Percentiles rank a stretch among this genome's conserved stretches.
These are phyloP conservation scores for Coelastrella sp. DNA, from an alignment of 139 green algal genomes.

Conservation along the genomic window DNA sequence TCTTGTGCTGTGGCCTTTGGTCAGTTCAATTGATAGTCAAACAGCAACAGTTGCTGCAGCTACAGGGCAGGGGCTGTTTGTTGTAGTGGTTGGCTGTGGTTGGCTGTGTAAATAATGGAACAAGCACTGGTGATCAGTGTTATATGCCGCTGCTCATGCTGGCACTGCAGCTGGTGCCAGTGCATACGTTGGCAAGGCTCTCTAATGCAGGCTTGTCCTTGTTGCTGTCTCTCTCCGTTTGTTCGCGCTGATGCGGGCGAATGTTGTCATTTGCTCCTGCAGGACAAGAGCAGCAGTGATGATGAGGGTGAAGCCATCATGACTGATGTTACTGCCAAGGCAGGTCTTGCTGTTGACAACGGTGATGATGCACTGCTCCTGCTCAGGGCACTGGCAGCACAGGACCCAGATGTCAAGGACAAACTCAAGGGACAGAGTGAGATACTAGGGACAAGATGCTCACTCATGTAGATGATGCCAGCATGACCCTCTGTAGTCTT, in stretches of 20 bases:
- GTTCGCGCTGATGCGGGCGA: too few relatives aligned
- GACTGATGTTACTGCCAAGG: background rate
- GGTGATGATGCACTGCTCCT: conserved; percentile 44
- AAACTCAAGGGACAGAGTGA: conserved; percentile 35
- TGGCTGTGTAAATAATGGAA: too few relatives aligned
- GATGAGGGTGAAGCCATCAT: background rate
- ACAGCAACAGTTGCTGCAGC: too few relatives aligned
- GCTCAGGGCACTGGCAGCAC: conserved; percentile 39
- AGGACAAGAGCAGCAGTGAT: background rate
- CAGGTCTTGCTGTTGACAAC: conserved; percentile 24
- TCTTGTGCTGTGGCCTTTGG: too few relatives aligned
- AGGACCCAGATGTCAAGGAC: conserved; percentile 35
- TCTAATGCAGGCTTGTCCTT: too few relatives aligned
- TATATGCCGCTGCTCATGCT: too few relatives aligned
- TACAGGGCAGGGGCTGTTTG: too few relatives aligned
- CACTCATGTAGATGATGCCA: conserved; percentile 25
- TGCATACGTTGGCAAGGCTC: too few relatives aligned
- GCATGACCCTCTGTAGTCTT: background rate
- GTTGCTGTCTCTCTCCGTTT: too few relatives aligned
- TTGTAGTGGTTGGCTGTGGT: too few relatives aligned
- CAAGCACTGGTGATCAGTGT: too few relatives aligned
- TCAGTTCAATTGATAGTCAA: too few relatives aligned
- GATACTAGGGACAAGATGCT: conserved; percentile 35
- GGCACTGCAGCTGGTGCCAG: conserved; percentile 1
- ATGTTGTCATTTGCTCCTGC: background rate